These are phyloP conservation scores for Gleditsia sinensis DNA, from an alignment of 306 rosid genomes.

Conservation along the genomic window DNA sequence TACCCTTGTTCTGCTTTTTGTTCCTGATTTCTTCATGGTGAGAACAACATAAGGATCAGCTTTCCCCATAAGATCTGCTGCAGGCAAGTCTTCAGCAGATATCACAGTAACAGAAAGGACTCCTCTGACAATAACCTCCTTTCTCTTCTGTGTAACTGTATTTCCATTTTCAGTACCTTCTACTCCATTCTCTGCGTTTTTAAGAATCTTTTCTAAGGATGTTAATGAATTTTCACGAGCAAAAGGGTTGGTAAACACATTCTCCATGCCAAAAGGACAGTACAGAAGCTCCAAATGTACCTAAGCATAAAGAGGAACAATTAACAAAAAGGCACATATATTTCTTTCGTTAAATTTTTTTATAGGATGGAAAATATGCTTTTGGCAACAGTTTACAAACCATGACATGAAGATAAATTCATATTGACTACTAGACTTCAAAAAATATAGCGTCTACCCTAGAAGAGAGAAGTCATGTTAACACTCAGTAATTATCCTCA, in stretches of 20 bases:
- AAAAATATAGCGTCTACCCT: not conserved
- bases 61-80: slow-evolving; percentile 81
- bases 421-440: not conserved
- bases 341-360: not conserved
- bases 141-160: slow-evolving; percentile 62
- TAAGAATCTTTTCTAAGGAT: slow-evolving; percentile 82
- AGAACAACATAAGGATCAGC: slow-evolving; percentile 90
- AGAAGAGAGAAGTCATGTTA: not conserved
- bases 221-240: slow-evolving; percentile 66
- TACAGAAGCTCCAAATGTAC: slow-evolving; percentile 95
- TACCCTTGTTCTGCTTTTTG: slow-evolving; percentile 89
- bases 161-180: slow-evolving; percentile 65
- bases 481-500: not conserved
- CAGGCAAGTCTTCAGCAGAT: slow-evolving; percentile 97
- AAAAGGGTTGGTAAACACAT: slow-evolving; percentile 76
- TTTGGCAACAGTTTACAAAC: not conserved
- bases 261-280: slow-evolving; percentile 80
- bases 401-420: slow-evolving; percentile 19
- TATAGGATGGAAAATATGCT: slow-evolving; percentile 7
- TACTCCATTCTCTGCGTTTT: slow-evolving; percentile 62
- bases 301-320: slow-evolving; percentile 46
- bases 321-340: slow-evolving; percentile 25
- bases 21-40: slow-evolving; percentile 83
- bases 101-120: slow-evolving; percentile 81
- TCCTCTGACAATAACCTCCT: slow-evolving; percentile 89